Percentiles rank a stretch among this genome's conserved stretches.
Evolutionary conservation across 2,329 filamentous ascomycete species (phyloP).

Genomic region (Thermomyces lanuginosus): DNA sequence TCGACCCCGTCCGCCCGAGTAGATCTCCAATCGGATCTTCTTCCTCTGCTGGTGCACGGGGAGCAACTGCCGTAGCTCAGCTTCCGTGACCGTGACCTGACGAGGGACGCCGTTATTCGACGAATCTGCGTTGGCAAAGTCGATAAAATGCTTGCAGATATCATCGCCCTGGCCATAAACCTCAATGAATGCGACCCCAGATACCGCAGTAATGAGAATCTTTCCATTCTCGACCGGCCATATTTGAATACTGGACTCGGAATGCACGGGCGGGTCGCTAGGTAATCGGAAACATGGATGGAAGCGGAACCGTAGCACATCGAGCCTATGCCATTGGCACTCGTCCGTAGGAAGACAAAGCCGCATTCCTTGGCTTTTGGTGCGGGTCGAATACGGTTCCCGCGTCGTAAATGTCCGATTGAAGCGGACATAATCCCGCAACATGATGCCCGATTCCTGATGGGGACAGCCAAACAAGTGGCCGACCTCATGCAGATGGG

Average conservation of each 20-base stretch:
- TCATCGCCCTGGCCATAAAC: conserved; percentile 67
- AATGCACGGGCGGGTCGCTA: conserved; percentile 46
- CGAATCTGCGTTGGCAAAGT: conserved; percentile 50
- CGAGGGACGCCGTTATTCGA: conserved; percentile 46
- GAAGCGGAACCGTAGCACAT: conserved; percentile 71
- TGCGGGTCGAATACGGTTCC: conserved; percentile 76
- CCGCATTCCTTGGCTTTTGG: conserved; percentile 61
- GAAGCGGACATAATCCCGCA: conserved; percentile 67
- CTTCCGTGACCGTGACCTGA: conserved; percentile 59
- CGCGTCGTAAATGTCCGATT: conserved; percentile 68
- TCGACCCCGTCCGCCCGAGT: conserved; percentile 58
- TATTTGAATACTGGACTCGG: conserved; percentile 65
- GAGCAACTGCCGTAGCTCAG: conserved; percentile 53
- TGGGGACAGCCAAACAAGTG: conserved; percentile 82
- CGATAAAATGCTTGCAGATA: conserved; percentile 63
- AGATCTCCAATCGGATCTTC: conserved; percentile 52
- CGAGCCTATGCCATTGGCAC: conserved; percentile 80
- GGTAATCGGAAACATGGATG: conserved; percentile 83
- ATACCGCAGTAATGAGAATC: conserved; percentile 59
- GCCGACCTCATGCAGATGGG: conserved; percentile 79
- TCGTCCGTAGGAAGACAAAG: conserved; percentile 63
- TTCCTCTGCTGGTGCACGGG: conserved; percentile 57
- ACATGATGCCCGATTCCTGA: conserved; percentile 82
- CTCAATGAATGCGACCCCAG: conserved; percentile 74
- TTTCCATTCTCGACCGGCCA: conserved; percentile 69